Evolutionary conservation across 306 rosid species (phyloP), one percentile per base, ranked within the genome.

Genomic region (Cicer bijugum): DNA sequence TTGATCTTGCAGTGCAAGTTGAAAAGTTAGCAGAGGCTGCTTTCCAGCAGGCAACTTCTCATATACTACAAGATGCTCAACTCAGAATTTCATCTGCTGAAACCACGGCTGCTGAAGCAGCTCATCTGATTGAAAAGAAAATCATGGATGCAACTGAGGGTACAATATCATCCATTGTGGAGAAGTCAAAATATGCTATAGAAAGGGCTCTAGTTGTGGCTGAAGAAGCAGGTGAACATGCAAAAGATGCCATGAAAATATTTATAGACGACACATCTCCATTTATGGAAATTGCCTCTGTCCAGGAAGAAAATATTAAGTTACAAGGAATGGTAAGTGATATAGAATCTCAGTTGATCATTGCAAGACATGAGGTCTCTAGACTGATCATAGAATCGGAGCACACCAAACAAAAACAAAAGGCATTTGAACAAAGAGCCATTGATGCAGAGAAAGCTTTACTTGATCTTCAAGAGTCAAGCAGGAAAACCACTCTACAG

Each of bases 11-110:
- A 23, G 92, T 89, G 16, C 96, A 86, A 80, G 96, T 89, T 45
- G 96, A 89, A 73, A 89, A 81, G 85, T 81, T 88, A 71, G 96
- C 90, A 2, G 88, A 83, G 67, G 82, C 75, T 82, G 88, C 96
- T 81, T 88, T 89, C 75, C 89, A 89, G 84, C 90, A 86, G 90
- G 96, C 88, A 43, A 89, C 96, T 55, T 84, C 90, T 76, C 92
- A 87, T 76, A 88, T 89, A 77, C 85, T 89, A 75, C 85, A 88
- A 79, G 90, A 89, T 77, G 90, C 92, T 69, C 87, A 84, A 83
- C 80, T 82, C 72, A 84, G 88, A 82, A 83, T 89, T 75, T 83
- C 86, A 39, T 89, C 88, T 12, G 96, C 96, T 9, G 90, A 89
- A 84, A 88, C 92, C 67, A 78, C 89, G 64, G 96, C 92, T 44